Percentiles rank a stretch among this genome's conserved stretches.
Conservation (phyloP, 225 moss, liverwort and hornwort species). For the Lunularia cruciata region DNA sequence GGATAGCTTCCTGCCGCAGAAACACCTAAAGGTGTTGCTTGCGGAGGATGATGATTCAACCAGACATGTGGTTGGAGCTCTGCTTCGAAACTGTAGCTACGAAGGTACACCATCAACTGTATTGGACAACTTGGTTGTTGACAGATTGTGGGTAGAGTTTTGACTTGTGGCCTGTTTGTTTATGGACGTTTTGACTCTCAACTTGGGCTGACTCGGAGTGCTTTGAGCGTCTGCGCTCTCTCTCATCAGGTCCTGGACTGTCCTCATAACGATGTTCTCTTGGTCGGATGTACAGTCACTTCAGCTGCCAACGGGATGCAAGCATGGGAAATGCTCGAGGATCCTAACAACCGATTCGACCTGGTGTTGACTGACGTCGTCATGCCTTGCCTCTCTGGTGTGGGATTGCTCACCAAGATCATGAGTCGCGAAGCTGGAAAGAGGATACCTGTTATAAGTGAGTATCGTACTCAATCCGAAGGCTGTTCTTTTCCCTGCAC, state of each 20-base stretch:
- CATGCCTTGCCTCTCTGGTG: conserved; percentile 98
- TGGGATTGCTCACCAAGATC: conserved; percentile 87
- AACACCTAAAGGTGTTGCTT: conserved; percentile 64
- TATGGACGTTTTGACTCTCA: neutral
- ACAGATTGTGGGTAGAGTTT: neutral
- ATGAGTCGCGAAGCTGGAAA: conserved; percentile 69
- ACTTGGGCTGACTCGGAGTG: no score
- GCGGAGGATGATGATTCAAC: conserved; percentile 98
- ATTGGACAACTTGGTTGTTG: neutral
- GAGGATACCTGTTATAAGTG: conserved; percentile 88
- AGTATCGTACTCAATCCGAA: no score
- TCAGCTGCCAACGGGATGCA: conserved; percentile 77
- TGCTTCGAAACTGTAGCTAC: conserved; percentile 90
- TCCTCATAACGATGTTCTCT: neutral
- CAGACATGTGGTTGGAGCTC: conserved; percentile 79
- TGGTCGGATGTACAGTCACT: conserved; percentile 52
- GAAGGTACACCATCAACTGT: conserved; percentile 56
- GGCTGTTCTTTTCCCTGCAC: neutral
- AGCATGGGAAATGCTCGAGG: conserved; percentile 93
- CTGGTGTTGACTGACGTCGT: conserved; percentile 92
- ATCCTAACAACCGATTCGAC: conserved; percentile 65
- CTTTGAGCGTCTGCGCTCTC: neutral
- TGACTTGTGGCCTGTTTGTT: neutral
- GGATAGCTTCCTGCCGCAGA: conserved; percentile 80
- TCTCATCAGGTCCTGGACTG: no score